Evolutionary conservation across 2,329 filamentous ascomycete genomes (phyloP), one percentile per base, ranked within the genome.

Genomic region (Cercospora berteroae): DNA sequence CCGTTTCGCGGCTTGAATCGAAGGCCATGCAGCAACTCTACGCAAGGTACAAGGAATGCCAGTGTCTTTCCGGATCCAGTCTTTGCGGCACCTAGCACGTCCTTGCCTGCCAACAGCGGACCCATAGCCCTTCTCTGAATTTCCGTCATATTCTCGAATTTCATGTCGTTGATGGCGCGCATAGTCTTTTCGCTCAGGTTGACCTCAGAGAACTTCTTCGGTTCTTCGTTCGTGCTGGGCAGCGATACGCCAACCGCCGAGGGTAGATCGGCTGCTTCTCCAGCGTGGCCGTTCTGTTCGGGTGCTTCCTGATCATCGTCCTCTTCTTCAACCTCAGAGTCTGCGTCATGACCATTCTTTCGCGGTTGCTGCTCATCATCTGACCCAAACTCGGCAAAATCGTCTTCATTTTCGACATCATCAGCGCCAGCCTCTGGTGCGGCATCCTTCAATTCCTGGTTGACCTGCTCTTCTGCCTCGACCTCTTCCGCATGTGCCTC

Each of bases 31-130:
- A 99, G 86, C 89, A 97, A 96, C 82, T 98, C 95, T 44, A 98
- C 86, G 1, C 94, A 94, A 18, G 95, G 95, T 66, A 98, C 94
- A 69, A 99, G 84, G 81, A 99, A 99, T 3, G 94, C 90, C 68
- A 98, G 81, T 0, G 95, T 99, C 84, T 99, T 99, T 78, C 95
- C 95, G 23, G 92, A 96, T 52, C 94, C 94, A 3, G 94, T 97
- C 85, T 98, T 98, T 60, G 95, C 95, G 33, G 94, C 94, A 75
- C 95, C 95, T 55, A 99, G 87, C 23, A 98, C 92, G 81, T 98
- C 94, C 77, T 91, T 89, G 70, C 95, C 95, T 50, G 94, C 93
- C 67, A 98, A 84, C 57, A 96, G 84, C 20, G 94, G 93, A 4
- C 94, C 94, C 65, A 98, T 97, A 12, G 90, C 90, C 77, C 91